Evolutionary conservation across 257 asterid genomes (phyloP).

Genomic region (Henckelia pumila): DNA sequence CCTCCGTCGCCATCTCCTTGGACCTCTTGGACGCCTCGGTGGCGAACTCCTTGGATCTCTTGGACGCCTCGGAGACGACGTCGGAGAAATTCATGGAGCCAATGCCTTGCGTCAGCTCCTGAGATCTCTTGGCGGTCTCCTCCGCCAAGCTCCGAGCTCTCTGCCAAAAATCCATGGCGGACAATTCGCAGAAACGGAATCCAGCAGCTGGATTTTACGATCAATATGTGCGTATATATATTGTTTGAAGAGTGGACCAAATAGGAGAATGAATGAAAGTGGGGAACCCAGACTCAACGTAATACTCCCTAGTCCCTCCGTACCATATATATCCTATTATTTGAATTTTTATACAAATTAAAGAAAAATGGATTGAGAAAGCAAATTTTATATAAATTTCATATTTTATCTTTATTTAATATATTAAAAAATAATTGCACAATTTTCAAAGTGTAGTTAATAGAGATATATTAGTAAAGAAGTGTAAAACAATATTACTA

Average conservation of each 20-base stretch:
- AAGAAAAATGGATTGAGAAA: too few species aligned
- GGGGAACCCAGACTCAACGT: not conserved
- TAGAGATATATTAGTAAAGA: too few species aligned
- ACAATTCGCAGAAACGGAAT: not conserved
- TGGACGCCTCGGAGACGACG: conserved; percentile 81
- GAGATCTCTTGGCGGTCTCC: conserved; percentile 82
- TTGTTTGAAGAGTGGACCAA: not conserved
- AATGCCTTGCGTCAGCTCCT: conserved; percentile 61
- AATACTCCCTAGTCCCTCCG: too few species aligned
- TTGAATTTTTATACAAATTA: too few species aligned
- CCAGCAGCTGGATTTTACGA: not conserved
- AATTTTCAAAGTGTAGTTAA: too few species aligned
- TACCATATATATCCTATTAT: too few species aligned
- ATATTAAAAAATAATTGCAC: too few species aligned
- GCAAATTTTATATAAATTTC: too few species aligned
- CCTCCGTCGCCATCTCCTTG: conserved; percentile 53
- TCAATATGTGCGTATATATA: not conserved
- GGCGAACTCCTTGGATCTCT: conserved; percentile 52
- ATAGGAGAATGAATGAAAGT: not conserved
- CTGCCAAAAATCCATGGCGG: conserved; percentile 77
- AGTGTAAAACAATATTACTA: too few species aligned
- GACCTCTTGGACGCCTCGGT: conserved; percentile 48
- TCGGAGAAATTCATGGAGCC: conserved; percentile 65
- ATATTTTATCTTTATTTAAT: too few species aligned
- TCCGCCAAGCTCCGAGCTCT: conserved; percentile 80